Base-by-base conservation (phyloP, 2,329 filamentous ascomycete genomes). In the Cryphonectria naterciae region DNA sequence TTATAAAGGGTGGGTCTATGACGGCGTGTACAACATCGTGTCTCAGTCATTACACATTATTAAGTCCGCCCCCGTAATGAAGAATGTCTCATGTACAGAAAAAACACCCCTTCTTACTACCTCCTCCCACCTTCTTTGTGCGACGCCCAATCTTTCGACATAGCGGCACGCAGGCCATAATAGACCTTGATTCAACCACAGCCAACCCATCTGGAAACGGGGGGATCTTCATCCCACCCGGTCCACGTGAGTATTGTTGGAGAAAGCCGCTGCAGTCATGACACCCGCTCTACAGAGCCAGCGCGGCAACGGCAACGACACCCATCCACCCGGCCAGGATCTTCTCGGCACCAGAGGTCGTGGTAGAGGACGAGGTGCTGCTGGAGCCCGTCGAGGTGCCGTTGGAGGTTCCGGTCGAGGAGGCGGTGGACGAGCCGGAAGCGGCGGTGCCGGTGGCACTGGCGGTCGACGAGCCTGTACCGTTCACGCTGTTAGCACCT, bases 251-350 rank as follows among this genome's bases (percentile, higher is more conserved):
- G 7, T 35, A 2, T 35, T 49, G n/a, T 49, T 49, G n/a, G 13
- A 17, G 6, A 28, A 28, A 56, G 25, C 15, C 25, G 28, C 54
- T 2, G 22, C 46, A 49, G 10, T 49, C 22, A n/a, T 4, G 1
- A 49, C 17, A 10, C 4, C 17, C 56, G 22, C 28, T 37, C 64
- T 71, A 73, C 69, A 73, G 71, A 46, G 69, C 69, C 32, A 73
- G 39, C 22, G 68, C 71, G n/a, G 71, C 71, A 25, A 69, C 43
- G n/a, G 71, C 71, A 5, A 68, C 49, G 28, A 69, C 25, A 6
- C 71, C 69, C 49, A 68, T 39, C 71, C 71, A 73, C 7, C 71
- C 70, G 49, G 67, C 71, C 8, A 73, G 58, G 32, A 73, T 39
- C 71, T 71, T 71, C 28, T 69, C 71, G 25, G 69, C 69, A 22